Base-by-base conservation (phyloP, 345 rosid genomes). In the Populus pruinosa region DNA sequence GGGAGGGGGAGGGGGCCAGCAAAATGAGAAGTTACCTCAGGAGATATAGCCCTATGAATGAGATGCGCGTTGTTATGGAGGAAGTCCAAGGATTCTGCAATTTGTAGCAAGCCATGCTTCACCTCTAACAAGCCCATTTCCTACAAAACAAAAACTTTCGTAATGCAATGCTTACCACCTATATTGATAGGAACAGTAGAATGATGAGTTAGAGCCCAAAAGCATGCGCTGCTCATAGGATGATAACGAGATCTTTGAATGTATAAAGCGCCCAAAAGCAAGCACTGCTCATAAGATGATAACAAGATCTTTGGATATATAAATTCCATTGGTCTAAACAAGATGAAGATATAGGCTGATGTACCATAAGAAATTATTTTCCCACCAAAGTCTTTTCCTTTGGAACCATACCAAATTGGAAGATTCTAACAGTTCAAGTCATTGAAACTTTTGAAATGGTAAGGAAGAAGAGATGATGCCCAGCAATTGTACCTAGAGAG, bases 81-180 rank as follows among this genome's bases (percentile, higher is more conserved):
- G 85, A 96, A 93, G 72, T 96, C 91, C 81, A 96, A 80, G 25
- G 98, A 82, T 87, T 96, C 98, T 0, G 97, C 90, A 69, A 93
- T 83, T 85, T 96, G 99, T 68, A 93, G 92, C 74, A 96, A 82
- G 31, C 99, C 99, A 67, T 96, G 98, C 83, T 96, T 96, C 83
- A 92, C 90, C 87, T 96, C 99, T 79, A 96, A 86, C 86, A 96
- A 86, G 59, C 98, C 83, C 97, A 96, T 96, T 80, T 92, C 98
- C 99, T 93, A 80, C 64, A 78, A 70, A 82, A 55, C 59, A 67
- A 67, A 67, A 67, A 25, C 33, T 23, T 9, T 67, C 10, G 5
- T 35, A 61, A 62, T n/a, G 16, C 66, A 62, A 62, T 9, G 33
- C 55, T 49, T 17, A 49, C 55, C 38, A 67, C 8, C 43, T 1